Conservation (phyloP, 2,329 filamentous ascomycete species). For the Pestalotiopsis sp. region DNA sequence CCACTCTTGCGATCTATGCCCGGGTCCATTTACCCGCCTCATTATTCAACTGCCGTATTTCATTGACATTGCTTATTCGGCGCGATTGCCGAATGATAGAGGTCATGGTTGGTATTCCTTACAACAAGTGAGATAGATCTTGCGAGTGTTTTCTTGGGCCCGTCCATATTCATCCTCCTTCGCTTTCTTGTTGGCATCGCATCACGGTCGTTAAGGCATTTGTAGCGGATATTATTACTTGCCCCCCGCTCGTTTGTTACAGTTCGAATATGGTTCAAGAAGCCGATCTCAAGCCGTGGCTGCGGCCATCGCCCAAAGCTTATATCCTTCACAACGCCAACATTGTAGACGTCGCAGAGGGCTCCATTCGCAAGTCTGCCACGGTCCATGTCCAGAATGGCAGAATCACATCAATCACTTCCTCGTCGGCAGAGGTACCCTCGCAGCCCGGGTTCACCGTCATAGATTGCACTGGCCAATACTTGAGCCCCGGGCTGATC, state of each 20-base stretch:
- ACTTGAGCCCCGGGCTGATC: conserved; percentile 20
- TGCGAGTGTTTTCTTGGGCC: background rate
- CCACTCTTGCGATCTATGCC: background rate
- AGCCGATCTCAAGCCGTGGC: conserved; percentile 27
- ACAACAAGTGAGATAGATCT: background rate
- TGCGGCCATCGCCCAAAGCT: conserved; percentile 19
- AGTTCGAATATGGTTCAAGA: conserved; percentile 23
- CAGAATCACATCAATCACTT: conserved; percentile 19
- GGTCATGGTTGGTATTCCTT: background rate
- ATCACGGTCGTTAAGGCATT: background rate
- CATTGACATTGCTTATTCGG: background rate
- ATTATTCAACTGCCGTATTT: background rate
- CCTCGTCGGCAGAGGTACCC: background rate
- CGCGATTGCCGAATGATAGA: background rate
- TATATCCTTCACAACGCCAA: conserved; percentile 26
- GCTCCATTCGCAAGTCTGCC: conserved; percentile 17
- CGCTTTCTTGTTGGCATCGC: background rate
- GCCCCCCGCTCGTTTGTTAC: background rate
- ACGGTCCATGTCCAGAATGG: conserved; percentile 22
- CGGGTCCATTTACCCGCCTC: background rate
- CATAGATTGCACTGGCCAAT: conserved; percentile 20
- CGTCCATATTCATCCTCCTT: background rate
- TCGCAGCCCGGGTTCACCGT: conserved; percentile 2
- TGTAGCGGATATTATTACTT: background rate
- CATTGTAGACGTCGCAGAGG: conserved; percentile 25